A percentile compares a stretch with the other conserved stretches of the same genome.
phyloP scores from a whole-genome alignment of 2,329 filamentous ascomycete species.

The Aspergillus aculeatinus region DNA sequence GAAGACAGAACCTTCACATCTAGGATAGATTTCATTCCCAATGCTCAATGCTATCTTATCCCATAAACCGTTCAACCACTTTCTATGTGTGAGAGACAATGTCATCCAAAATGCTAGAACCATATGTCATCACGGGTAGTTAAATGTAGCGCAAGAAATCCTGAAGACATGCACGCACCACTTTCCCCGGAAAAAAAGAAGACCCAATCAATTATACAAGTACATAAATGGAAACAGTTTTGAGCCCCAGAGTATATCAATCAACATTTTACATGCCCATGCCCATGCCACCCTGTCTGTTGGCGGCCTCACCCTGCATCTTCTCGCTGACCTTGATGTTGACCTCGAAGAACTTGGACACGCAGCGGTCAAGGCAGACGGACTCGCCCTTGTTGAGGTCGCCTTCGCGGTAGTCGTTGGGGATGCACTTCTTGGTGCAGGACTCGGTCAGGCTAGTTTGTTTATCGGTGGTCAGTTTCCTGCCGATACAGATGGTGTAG shows the following conservation, averaged over 20 bases:
- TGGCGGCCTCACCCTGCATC: conserved; percentile 83
- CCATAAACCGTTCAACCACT: background rate
- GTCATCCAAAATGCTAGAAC: background rate
- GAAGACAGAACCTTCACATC: too few species aligned
- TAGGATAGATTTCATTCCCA: background rate
- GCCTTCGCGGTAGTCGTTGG: conserved; percentile 85
- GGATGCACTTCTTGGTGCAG: conserved; percentile 93
- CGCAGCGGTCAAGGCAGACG: conserved; percentile 96
- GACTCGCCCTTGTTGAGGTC: conserved; percentile 99
- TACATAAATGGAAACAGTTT: conserved; percentile 3
- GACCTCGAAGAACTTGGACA: conserved; percentile 97
- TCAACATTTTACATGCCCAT: conserved; percentile 45
- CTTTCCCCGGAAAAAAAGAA: background rate
- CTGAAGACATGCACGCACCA: background rate
- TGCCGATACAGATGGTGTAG: background rate
- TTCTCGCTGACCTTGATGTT: conserved; percentile 97
- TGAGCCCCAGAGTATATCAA: conserved; percentile 1
- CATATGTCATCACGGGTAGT: background rate
- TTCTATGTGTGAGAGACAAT: background rate
- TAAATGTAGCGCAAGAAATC: background rate
- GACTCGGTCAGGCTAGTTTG: conserved; percentile 71
- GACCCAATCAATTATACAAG: conserved; percentile 15
- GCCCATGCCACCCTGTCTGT: conserved; percentile 58
- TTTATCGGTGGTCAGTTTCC: background rate
- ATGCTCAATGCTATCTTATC: background rate